These are phyloP conservation scores for Chamaecyparis obtusa DNA, from an alignment of 75 land plant species.

Conservation along the genomic window DNA sequence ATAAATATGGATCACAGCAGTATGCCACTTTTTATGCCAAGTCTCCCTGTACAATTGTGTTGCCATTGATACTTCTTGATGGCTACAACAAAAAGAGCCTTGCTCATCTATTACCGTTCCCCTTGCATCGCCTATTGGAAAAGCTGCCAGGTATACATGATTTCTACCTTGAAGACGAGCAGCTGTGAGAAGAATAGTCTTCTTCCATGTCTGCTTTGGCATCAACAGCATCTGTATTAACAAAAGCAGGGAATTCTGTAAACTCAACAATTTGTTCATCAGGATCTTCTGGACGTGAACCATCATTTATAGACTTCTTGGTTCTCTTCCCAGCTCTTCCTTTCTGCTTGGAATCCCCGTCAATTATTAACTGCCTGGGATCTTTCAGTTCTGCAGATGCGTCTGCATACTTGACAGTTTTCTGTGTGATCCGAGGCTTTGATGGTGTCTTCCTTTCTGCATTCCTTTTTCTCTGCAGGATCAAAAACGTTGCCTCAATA, in stretches of 20 bases:
- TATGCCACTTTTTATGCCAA: neutral
- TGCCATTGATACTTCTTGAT: neutral
- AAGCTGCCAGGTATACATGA: neutral
- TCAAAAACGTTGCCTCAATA: neutral
- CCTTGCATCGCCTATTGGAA: neutral
- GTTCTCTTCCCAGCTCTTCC: constrained; percentile 43
- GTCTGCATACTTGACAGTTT: constrained; percentile 14
- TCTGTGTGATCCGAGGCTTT: constrained; percentile 20
- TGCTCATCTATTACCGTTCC: neutral
- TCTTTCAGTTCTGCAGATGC: constrained; percentile 7
- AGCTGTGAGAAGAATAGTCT: constrained; percentile 14
- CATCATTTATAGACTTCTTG: constrained; percentile 50
- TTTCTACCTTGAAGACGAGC: constrained; percentile 8
- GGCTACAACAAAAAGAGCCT: neutral
- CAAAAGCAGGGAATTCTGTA: neutral
- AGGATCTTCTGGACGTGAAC: neutral
- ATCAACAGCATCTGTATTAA: neutral
- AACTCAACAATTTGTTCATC: neutral
- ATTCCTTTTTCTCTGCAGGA: constrained; percentile 36
- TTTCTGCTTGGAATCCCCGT: constrained; percentile 27
- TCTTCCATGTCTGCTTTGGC: constrained; percentile 14
- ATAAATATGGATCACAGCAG: constrained; percentile 3
- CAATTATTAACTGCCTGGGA: constrained; percentile 8
- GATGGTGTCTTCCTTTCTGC: constrained; percentile 26
- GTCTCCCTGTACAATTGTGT: neutral